These are phyloP conservation scores for Metroxylon sagu DNA, from an alignment of 176 grass and related monocot genomes.

Conservation along the genomic window DNA sequence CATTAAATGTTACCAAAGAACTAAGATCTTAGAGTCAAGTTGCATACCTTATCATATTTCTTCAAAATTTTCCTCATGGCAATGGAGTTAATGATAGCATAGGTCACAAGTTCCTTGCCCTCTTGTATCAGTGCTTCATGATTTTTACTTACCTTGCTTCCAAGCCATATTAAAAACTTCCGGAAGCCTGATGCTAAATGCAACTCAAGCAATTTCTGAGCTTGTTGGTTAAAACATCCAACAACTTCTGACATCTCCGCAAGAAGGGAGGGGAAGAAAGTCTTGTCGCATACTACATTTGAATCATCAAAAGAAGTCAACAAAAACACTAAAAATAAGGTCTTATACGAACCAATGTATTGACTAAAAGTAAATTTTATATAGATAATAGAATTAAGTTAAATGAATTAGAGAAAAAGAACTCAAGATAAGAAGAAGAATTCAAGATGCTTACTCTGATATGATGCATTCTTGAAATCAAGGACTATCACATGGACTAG, in stretches of 20 bases:
- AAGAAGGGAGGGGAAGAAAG: slow-evolving; percentile 74
- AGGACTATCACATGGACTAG: too few relatives aligned
- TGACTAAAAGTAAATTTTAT: too few relatives aligned
- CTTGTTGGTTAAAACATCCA: slow-evolving; percentile 69
- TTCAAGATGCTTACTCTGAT: too few relatives aligned
- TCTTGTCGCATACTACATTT: slow-evolving; percentile 73
- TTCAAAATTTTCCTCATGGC: slow-evolving; percentile 91
- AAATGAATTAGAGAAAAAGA: too few relatives aligned
- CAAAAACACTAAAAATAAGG: too few relatives aligned
- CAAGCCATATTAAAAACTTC: slow-evolving; percentile 53
- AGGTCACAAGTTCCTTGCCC: slow-evolving; percentile 75
- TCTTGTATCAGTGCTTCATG: slow-evolving; percentile 46
- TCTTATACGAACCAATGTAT: too few relatives aligned
- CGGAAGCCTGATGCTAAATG: slow-evolving; percentile 71
- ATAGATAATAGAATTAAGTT: too few relatives aligned
- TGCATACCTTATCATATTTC: slow-evolving; percentile 79
- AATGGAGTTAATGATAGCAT: slow-evolving; percentile 86
- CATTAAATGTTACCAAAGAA: too few relatives aligned
- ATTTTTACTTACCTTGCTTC: slow-evolving; percentile 26
- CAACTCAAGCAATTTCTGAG: slow-evolving; percentile 64
- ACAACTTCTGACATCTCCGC: slow-evolving; percentile 72
- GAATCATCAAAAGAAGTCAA: slow-evolving; percentile 6
- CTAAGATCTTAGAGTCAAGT: background rate
- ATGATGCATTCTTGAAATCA: too few relatives aligned
- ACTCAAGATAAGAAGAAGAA: too few relatives aligned